Base-by-base conservation (phyloP, 805 yeast genomes). In the Yarrowia hollandica region DNA sequence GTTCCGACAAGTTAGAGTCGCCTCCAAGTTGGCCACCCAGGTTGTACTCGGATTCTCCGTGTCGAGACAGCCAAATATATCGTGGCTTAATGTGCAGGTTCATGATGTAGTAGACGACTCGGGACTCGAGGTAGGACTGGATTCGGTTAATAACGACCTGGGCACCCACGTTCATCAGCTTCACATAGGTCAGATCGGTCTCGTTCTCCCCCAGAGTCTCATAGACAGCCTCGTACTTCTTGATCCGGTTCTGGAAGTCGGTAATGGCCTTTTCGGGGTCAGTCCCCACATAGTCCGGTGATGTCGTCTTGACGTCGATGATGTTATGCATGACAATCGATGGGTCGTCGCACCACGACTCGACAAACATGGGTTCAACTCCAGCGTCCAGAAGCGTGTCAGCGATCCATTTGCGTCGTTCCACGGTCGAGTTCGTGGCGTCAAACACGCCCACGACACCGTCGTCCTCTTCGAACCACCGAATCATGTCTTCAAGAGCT, bases 11-110 rank as follows among this genome's bases (percentile, higher is more conserved):
- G 65, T 85, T 81, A 2, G 96, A 88, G 74, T 92, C 97, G 18
- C 98, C 99, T 30, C 99, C 99, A 64, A 94, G 88, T 72, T 90
- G 90, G 26, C 97, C 97, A 52, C 90, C 90, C 61, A 94, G 78
- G 71, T 94, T 94, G 74, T 85, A 94, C 69, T 84, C 84, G 2
- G 96, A 86, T 74, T 94, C 99, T 23, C 99, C 99, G 68, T 94
- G 99, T 66, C 99, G 82, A 50, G 96, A 88, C 50, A 94, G 78
- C 92, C 96, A 94, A 62, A 94, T 90, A 63, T 86, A 81, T 63
- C 98, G 81, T 23, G 97, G 96, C 70, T 89, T 88, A 66, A 90
- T 88, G 71, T 91, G 97, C 65, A 94, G 76, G 69, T 94, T 94
- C 97, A 94, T 91, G 38, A 94, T 89, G 70, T 90, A 94, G 73